Evolutionary conservation across 345 rosid genomes (phyloP), one percentile per base, ranked within the genome.

Genomic region (Brassica cretica): DNA sequence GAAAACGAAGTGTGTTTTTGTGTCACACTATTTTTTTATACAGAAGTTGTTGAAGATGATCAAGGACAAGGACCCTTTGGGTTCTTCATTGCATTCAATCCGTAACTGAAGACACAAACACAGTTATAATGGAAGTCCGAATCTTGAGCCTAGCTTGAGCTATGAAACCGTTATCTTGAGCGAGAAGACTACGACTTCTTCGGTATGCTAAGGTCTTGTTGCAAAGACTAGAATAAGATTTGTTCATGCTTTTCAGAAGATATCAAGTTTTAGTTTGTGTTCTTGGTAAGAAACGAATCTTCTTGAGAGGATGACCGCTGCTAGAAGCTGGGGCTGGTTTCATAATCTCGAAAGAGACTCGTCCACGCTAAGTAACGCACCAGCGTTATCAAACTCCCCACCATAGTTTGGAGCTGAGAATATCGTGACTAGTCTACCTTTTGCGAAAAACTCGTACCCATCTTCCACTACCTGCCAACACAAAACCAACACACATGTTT

Each of bases 381-480:
- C 98, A 7, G 92, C 97, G n/a, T n/a, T n/a, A n/a, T n/a, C n/a
- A n/a, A n/a, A n/a, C n/a, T n/a, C n/a, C n/a, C n/a, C n/a, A n/a
- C n/a, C n/a, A n/a, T n/a, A n/a, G n/a, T n/a, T n/a, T n/a, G n/a
- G n/a, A n/a, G n/a, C n/a, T n/a, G n/a, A n/a, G n/a, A 94, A 94
- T 68, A 94, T 88, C 0, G 95, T 94, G 39, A 94, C 98, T 77
- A 94, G 73, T 78, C 86, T 89, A 74, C 95, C 81, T 68, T 86
- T 88, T 0, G 97, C 97, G 14, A 94, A 94, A 69, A 94, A 94
- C 82, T 94, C 97, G 0, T 94, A 92, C 33, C 98, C 97, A 15
- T 94, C 98, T 84, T 94, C 98, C 77, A 94, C 98, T 66, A 92
- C 97, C 98, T 94, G 85, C 24, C 68, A 77, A 74, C 55, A 19